Percentiles rank a stretch among this genome's conserved stretches.
Conservation (phyloP, 805 yeast species). For the Teunomyces pallodes region DNA sequence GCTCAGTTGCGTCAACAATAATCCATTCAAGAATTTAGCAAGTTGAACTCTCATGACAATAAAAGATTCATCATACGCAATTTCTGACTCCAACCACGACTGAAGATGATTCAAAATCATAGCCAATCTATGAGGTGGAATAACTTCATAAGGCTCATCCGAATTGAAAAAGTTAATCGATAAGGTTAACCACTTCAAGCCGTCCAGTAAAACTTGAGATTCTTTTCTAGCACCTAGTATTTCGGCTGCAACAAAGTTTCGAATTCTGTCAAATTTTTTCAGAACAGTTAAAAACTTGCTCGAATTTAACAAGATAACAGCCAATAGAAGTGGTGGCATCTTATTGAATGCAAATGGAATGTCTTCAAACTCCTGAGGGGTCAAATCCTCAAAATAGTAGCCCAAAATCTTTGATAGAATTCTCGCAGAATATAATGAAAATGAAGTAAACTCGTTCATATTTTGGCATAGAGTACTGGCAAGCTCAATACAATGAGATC, state of each 20-base stretch:
- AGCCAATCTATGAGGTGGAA: slow-evolving; percentile 62
- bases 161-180: slow-evolving; percentile 41
- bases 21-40: slow-evolving; percentile 40
- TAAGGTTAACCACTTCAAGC: slow-evolving; percentile 47
- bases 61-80: slow-evolving; percentile 58
- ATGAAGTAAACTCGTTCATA: background rate
- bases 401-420: slow-evolving; percentile 7
- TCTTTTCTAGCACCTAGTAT: slow-evolving; percentile 50
- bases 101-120: slow-evolving; percentile 56
- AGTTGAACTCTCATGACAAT: slow-evolving; percentile 49
- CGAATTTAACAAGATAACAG: slow-evolving; percentile 30
- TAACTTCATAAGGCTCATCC: slow-evolving; percentile 33
- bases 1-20: slow-evolving; percentile 12
- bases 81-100: slow-evolving; percentile 61
- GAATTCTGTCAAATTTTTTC: slow-evolving; percentile 45
- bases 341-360: slow-evolving; percentile 28
- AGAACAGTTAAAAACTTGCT: slow-evolving; percentile 34
- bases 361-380: slow-evolving; percentile 15
- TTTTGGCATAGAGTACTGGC: background rate
- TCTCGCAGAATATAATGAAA: slow-evolving; percentile 10
- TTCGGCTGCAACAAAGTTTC: slow-evolving; percentile 65
- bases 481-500: background rate
- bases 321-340: slow-evolving; percentile 30
- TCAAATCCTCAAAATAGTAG: slow-evolving; percentile 12
- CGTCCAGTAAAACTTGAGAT: slow-evolving; percentile 39